Base-by-base conservation (phyloP, 106 monocot genomes). In the Xerophyta viscosa region DNA sequence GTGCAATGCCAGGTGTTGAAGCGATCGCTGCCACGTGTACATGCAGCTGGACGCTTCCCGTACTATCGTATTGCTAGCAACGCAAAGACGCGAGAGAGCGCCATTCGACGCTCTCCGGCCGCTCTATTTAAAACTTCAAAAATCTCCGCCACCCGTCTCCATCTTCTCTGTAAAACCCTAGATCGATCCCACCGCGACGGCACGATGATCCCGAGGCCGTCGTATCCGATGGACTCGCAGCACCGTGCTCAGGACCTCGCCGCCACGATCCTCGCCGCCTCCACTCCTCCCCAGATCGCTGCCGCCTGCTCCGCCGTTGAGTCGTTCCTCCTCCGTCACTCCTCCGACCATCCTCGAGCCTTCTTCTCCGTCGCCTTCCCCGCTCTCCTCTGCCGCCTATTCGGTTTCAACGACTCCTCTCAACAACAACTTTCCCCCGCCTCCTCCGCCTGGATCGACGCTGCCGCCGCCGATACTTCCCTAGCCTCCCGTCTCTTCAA, bases 331-430 rank as follows among this genome's bases (percentile, higher is more conserved):
- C 83, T 67, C 48, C 56, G 77, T 25, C 78, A 79, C 57, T 64
- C 79, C 3, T 27, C 66, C 61, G 74, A 87, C 37, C 79, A 83
- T 46, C 17, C 29, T 18, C 92, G 83, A 42, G 42, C 79, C 68
- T 87, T 93, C 71, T 87, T 87, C 83, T 80, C 87, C 65, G 8
- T 68, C 59, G 74, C 77, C 55, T 74, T 93, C 65, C 87, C 92
- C 23, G 45, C 71, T 44, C 82, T 92, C 54, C 41, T 92, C 62
- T 74, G 58, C 69, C 74, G 81, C 47, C 71, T 94, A 63, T 94
- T 94, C 74, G 87, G 73, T 41, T 84, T 84, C 72, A 74, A 83
- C 48, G 52, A 48, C 46, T 48, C 67, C 27, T 27, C 78, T 20
- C 21, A 48, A 22, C 23, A 41, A 2, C 27, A 48, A 19, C 39